phyloP scores from a whole-genome alignment of 139 green algal species.

The Gonium pectorale region DNA sequence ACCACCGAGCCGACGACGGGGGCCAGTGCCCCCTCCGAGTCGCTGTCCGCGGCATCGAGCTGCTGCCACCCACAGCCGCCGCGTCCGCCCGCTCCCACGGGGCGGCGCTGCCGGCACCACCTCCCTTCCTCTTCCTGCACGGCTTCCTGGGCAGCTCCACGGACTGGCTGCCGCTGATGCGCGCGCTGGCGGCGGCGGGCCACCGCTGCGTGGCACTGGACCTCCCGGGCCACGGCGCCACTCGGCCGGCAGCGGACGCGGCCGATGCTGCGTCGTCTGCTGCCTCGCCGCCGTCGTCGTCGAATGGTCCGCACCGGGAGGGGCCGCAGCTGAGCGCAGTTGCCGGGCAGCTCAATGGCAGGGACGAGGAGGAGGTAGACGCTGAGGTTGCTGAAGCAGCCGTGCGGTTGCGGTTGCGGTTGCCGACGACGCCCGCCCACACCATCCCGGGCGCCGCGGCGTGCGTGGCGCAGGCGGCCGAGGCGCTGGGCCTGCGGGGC shows the following conservation, averaged over 20 bases:
- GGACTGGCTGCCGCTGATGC: conserved; percentile 83
- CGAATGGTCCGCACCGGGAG: no score
- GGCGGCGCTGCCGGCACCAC: background rate
- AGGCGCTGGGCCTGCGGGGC: conserved; percentile 34
- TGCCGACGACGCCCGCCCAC: conserved; percentile 31
- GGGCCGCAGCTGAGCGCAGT: no score
- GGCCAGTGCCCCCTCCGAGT: background rate
- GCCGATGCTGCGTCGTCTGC: background rate
- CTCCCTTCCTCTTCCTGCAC: conserved; percentile 83
- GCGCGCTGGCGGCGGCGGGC: conserved; percentile 56
- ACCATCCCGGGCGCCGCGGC: conserved; percentile 54
- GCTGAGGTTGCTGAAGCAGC: background rate
- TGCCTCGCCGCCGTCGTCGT: background rate
- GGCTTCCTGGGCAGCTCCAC: conserved; percentile 82
- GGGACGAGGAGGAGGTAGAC: no score
- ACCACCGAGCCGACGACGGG: no score
- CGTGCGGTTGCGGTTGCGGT: background rate
- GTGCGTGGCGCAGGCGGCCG: conserved; percentile 46
- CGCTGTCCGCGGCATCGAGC: background rate
- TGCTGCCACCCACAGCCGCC: background rate
- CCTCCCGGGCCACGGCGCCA: conserved; percentile 84
- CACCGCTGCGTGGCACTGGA: conserved; percentile 75
- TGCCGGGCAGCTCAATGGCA: no score
- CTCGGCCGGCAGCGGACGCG: background rate
- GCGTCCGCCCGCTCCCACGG: background rate